These are phyloP conservation scores for Termitomyces sp. DNA, from an alignment of 768 basidiomycete genomes.

Conservation along the genomic window DNA sequence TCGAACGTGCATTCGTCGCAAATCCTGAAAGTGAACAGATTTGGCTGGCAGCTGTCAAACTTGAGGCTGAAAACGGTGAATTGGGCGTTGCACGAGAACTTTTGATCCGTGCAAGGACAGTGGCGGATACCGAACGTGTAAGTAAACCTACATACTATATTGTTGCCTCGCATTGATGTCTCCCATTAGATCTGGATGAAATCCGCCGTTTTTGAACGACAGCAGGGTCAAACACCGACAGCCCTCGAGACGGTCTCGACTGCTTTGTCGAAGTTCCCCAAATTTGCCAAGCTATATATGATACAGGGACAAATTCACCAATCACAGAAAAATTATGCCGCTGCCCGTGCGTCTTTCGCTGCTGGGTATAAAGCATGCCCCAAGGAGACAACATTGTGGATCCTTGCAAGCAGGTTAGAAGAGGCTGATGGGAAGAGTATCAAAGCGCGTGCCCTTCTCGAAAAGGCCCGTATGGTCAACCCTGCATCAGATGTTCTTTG, in stretches of 20 bases:
- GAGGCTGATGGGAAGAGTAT: slow-evolving; percentile 90
- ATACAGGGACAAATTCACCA: slow-evolving; percentile 92
- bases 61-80: slow-evolving; percentile 95
- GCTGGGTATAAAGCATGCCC: slow-evolving; percentile 85
- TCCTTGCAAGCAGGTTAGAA: slow-evolving; percentile 83
- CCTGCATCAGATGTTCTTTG: slow-evolving; percentile 82
- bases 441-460: slow-evolving; percentile 84
- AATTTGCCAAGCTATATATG: slow-evolving; percentile 93
- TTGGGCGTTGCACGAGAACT: slow-evolving; percentile 81
- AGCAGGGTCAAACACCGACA: slow-evolving; percentile 68
- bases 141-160: slow-evolving; percentile 17
- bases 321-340: slow-evolving; percentile 47
- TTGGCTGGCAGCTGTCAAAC: slow-evolving; percentile 95
- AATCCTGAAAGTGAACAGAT: slow-evolving; percentile 97
- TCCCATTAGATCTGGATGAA: slow-evolving; percentile 94
- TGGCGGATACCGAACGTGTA: slow-evolving; percentile 89
- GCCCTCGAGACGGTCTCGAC: slow-evolving; percentile 72
- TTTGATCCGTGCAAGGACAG: slow-evolving; percentile 80
- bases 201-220: slow-evolving; percentile 90
- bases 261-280: slow-evolving; percentile 81
- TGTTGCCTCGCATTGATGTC: not conserved
- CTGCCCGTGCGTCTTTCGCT: slow-evolving; percentile 76
- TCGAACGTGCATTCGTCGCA: slow-evolving; percentile 86
- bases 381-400: slow-evolving; percentile 82
- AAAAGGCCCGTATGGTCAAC: slow-evolving; percentile 84